Evolutionary conservation across 305 asterid genomes (phyloP).

Genomic region (Solanum hybrid): DNA sequence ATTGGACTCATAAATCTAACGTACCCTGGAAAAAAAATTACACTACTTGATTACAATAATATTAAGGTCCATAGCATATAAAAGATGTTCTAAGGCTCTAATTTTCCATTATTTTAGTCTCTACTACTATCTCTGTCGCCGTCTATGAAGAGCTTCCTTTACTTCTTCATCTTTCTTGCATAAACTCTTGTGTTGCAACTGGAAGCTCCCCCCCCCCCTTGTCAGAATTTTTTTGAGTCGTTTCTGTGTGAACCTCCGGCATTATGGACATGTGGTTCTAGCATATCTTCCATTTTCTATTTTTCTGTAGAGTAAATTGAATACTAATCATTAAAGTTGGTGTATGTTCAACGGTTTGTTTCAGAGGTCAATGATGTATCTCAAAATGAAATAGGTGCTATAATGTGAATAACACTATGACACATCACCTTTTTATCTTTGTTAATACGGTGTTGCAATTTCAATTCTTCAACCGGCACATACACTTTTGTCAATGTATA

Average conservation of each 20-base stretch:
- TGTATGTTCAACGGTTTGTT: no score
- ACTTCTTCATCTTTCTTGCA: not conserved
- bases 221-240: not conserved
- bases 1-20: not conserved
- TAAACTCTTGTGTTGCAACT: not conserved
- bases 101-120: not conserved
- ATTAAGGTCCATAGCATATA: not conserved
- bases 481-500: not conserved
- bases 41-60: not conserved
- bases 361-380: not conserved
- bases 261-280: not conserved
- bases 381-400: not conserved
- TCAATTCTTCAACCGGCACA: not conserved
- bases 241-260: not conserved
- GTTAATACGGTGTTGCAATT: not conserved
- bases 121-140: not conserved
- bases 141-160: not conserved
- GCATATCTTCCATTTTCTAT: not conserved
- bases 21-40: no score
- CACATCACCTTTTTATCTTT: not conserved
- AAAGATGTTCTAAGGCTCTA: not conserved
- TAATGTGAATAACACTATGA: not conserved
- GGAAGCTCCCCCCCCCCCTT: not conserved
- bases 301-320: not conserved
- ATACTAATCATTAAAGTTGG: not conserved